Evolutionary conservation across 345 rosid species (phyloP), one percentile per base, ranked within the genome.

Genomic region (Schrenkiella parvula): DNA sequence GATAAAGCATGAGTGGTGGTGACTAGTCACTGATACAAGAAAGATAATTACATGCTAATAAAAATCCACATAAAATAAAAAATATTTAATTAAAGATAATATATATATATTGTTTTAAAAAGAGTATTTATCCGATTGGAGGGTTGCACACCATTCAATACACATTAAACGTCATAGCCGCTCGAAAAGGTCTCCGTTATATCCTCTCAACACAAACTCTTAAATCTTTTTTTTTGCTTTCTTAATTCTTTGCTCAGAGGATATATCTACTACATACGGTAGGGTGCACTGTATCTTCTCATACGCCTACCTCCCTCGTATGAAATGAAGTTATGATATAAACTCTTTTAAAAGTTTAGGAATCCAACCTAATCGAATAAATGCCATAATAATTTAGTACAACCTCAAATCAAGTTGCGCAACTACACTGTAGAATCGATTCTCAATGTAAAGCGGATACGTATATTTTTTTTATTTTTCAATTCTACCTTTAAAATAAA

Each of bases 1-100:
- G 79, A 76, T 70, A 69, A 55, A 76, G 74, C 75, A 69, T 15
- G 75, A 69, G 71, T 76, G 80, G 80, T 74, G 73, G 42, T 50
- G 66, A 59, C 38, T 37, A 50, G 34, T 12, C 26, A 67, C 43
- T 37, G 43, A 43, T 1, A 17, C 18, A 8, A 23, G 4, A 34
- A 31, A 54, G 26, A 9, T 4, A 73, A 6, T 50, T 57, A 74
- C n/a, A 57, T 66, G 60, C 35, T 41, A 67, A 15, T 18, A 51
- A 74, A 66, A 66, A 29, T 25, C 53, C 17, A 61, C 21, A 35
- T n/a, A n/a, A n/a, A 73, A 56, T 15, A 64, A 14, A 21, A 8
- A 17, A 14, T 2, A 5, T 2, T 54, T 17, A 58, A 18, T 6
- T 35, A 53, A 68, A 57, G n/a, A n/a, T n/a, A n/a, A n/a, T n/a